phyloP scores from a whole-genome alignment of 306 rosid genomes.

The Myrica gale region DNA sequence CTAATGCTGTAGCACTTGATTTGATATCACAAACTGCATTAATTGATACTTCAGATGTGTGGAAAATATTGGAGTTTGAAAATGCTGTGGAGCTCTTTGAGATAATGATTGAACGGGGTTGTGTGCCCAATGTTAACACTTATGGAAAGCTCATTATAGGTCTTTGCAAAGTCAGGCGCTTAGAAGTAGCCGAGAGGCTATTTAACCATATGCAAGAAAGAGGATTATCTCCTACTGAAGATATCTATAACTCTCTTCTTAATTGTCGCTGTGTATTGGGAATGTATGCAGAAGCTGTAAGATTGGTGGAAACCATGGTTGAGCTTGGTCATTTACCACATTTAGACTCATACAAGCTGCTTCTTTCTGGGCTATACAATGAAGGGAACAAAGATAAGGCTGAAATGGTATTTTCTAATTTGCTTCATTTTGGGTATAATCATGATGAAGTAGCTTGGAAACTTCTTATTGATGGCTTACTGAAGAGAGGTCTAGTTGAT shows the following conservation, averaged over 20 bases:
- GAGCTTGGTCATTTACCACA: slow-evolving; percentile 59
- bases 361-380: slow-evolving; percentile 63
- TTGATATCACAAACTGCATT: slow-evolving; percentile 31
- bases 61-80: slow-evolving; percentile 65
- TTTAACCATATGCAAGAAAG: slow-evolving; percentile 53
- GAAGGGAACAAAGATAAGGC: slow-evolving; percentile 62
- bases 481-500: slow-evolving; percentile 51
- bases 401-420: slow-evolving; percentile 43
- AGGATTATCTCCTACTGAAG: slow-evolving; percentile 53
- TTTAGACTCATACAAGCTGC: slow-evolving; percentile 61
- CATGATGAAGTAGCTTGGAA: slow-evolving; percentile 81
- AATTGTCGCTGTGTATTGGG: slow-evolving; percentile 55
- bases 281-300: slow-evolving; percentile 55
- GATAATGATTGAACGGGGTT: slow-evolving; percentile 61
- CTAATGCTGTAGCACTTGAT: slow-evolving; percentile 25
- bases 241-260: slow-evolving; percentile 56
- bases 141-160: slow-evolving; percentile 65
- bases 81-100: slow-evolving; percentile 49
- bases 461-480: slow-evolving; percentile 76
- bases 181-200: slow-evolving; percentile 52
- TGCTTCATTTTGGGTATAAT: slow-evolving; percentile 60
- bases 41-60: slow-evolving; percentile 38
- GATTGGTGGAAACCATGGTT: slow-evolving; percentile 58
- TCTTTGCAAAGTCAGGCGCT: slow-evolving; percentile 54
- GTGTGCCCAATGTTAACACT: slow-evolving; percentile 59